These are phyloP conservation scores for Pythium grandisporangium DNA, from an alignment of 352 stramenopile species.

Conservation along the genomic window DNA sequence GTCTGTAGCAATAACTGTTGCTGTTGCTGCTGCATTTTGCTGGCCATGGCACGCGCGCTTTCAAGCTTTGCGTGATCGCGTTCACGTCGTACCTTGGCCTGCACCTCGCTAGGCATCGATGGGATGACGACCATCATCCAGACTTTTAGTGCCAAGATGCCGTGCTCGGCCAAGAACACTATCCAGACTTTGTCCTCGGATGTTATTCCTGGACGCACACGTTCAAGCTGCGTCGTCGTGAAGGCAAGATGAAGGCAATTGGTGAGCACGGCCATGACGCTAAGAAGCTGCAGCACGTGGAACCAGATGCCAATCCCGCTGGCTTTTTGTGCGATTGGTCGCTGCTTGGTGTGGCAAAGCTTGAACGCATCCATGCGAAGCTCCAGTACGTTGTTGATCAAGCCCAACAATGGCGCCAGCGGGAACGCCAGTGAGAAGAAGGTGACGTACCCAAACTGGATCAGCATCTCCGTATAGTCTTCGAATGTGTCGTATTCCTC, in stretches of 20 bases:
- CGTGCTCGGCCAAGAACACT: slow-evolving; percentile 67
- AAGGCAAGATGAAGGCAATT: slow-evolving; percentile 93
- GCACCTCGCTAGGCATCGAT: slow-evolving; percentile 39
- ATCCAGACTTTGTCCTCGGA: slow-evolving; percentile 63
- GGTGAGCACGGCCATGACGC: slow-evolving; percentile 91
- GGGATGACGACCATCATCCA: slow-evolving; percentile 54
- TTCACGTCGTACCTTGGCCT: slow-evolving; percentile 36
- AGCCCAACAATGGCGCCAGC: slow-evolving; percentile 89
- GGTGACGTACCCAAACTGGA: slow-evolving; percentile 94
- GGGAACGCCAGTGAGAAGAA: slow-evolving; percentile 94
- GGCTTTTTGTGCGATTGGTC: slow-evolving; percentile 88
- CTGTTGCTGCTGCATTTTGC: slow-evolving; percentile 18
- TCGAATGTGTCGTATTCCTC: slow-evolving; percentile 92
- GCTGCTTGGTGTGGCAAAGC: slow-evolving; percentile 87
- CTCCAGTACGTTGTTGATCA: slow-evolving; percentile 91
- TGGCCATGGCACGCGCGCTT: slow-evolving; percentile 52
- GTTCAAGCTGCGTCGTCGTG: slow-evolving; percentile 63
- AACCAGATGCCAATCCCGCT: slow-evolving; percentile 88
- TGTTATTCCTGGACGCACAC: slow-evolving; percentile 19
- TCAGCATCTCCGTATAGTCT: slow-evolving; percentile 91
- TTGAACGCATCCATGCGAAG: slow-evolving; percentile 94
- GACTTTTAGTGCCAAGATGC: slow-evolving; percentile 52
- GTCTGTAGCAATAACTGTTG: not conserved
- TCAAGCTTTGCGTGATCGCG: slow-evolving; percentile 58
- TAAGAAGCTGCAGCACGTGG: slow-evolving; percentile 92